phyloP scores from a whole-genome alignment of 768 basidiomycete species.

The Mycena floridula region DNA sequence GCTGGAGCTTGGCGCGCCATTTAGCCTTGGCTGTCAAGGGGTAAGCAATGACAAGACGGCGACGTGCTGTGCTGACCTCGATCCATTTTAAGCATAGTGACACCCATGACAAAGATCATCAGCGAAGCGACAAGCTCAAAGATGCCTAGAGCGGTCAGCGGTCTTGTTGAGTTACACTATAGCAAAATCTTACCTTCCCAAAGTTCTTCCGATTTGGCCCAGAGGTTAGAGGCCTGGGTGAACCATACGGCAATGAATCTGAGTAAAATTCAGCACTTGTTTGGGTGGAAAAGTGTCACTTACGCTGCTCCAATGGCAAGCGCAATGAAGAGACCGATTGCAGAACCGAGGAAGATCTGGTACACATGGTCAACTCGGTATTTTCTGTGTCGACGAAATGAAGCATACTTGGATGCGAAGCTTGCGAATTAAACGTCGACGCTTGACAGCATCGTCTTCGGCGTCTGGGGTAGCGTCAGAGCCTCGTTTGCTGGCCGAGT shows the following conservation, averaged over 20 bases:
- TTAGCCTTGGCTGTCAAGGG: conserved; percentile 66
- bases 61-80: conserved; percentile 31
- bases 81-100: conserved; percentile 95
- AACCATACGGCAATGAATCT: conserved; percentile 93
- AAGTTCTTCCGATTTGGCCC: conserved; percentile 76
- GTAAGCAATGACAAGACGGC: neutral
- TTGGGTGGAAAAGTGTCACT: conserved; percentile 9
- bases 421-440: conserved; percentile 51
- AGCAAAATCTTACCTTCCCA: conserved; percentile 96
- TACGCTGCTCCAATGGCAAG: conserved; percentile 79
- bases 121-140: conserved; percentile 66
- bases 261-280: conserved; percentile 1
- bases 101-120: conserved; percentile 90
- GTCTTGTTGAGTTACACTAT: too few species aligned
- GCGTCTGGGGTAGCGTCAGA: conserved; percentile 19
- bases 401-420: conserved; percentile 57
- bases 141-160: conserved; percentile 40
- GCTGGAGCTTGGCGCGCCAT: conserved; percentile 86
- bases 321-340: conserved; percentile 70
- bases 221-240: conserved; percentile 81
- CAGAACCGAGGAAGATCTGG: conserved; percentile 77
- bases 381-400: neutral
- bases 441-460: conserved; percentile 23
- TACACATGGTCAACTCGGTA: too few species aligned
- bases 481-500: too few species aligned